phyloP scores from a whole-genome alignment of 305 asterid species.

The Ilex paraguariensis region DNA sequence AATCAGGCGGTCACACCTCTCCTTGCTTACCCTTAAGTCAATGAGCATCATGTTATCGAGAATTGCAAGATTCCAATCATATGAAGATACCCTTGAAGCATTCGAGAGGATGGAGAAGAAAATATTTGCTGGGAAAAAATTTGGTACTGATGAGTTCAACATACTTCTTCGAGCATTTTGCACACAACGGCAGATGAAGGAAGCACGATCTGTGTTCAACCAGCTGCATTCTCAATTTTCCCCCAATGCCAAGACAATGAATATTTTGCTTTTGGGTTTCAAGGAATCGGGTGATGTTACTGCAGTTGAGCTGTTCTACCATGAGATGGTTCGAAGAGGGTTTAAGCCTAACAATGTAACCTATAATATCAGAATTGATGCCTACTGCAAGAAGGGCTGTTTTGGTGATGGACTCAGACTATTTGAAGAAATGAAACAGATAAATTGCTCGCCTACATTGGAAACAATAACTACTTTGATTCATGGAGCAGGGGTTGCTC shows the following conservation, averaged over 20 bases:
- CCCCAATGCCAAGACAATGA: slow-evolving; percentile 84
- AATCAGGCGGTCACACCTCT: slow-evolving; percentile 46
- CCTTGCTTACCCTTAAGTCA: slow-evolving; percentile 71
- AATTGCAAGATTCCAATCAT: slow-evolving; percentile 68
- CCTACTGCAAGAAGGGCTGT: slow-evolving; percentile 69
- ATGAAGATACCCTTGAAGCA: slow-evolving; percentile 71
- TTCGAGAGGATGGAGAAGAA: slow-evolving; percentile 72
- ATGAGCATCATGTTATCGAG: slow-evolving; percentile 87
- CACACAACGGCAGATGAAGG: slow-evolving; percentile 86
- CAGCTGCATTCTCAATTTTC: slow-evolving; percentile 55
- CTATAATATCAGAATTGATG: slow-evolving; percentile 65
- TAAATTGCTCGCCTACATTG: slow-evolving; percentile 49
- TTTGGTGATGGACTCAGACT: slow-evolving; percentile 77
- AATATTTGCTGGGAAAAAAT: slow-evolving; percentile 41
- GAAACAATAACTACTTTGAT: slow-evolving; percentile 80
- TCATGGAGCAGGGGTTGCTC: slow-evolving; percentile 91
- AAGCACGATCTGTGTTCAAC: slow-evolving; percentile 83
- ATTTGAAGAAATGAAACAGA: slow-evolving; percentile 66
- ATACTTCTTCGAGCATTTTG: slow-evolving; percentile 82
- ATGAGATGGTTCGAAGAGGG: slow-evolving; percentile 89
- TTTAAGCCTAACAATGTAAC: slow-evolving; percentile 73
- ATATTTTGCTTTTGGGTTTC: slow-evolving; percentile 83
- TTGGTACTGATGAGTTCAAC: slow-evolving; percentile 75
- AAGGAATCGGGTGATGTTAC: slow-evolving; percentile 64
- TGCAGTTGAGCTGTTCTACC: slow-evolving; percentile 83